These are phyloP conservation scores for Pseudogymnoascus sp. DNA, from an alignment of 2,329 filamentous ascomycete genomes.

Conservation along the genomic window DNA sequence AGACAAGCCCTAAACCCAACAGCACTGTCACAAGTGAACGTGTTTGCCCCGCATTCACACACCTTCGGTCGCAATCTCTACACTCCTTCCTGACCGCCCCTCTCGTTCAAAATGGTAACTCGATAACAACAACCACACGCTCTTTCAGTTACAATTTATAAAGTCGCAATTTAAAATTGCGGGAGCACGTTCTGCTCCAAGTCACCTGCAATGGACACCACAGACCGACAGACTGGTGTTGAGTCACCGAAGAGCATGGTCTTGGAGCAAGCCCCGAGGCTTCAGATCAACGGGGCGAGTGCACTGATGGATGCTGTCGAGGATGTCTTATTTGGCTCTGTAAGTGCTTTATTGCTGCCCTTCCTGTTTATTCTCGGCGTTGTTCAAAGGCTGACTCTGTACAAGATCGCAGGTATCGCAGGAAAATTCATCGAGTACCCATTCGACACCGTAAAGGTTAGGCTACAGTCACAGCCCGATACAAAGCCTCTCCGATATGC, in stretches of 20 bases:
- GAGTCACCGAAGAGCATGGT: constrained; percentile 7
- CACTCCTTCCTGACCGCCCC: constrained; percentile 19
- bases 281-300: constrained; percentile 9
- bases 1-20: background rate
- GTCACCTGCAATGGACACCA: constrained; percentile 5
- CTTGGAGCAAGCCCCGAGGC: constrained; percentile 8
- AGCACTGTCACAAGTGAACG: background rate
- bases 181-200: constrained; percentile 2
- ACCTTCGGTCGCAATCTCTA: constrained; percentile 13
- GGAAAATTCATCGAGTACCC: constrained; percentile 98
- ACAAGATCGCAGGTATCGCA: constrained; percentile 69
- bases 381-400: constrained; percentile 3
- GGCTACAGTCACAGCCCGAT: constrained; percentile 90
- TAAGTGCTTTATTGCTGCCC: constrained; percentile 35
- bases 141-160: background rate
- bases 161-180: background rate
- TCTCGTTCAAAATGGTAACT: constrained; percentile 22
- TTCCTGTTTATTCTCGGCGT: background rate
- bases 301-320: constrained; percentile 57
- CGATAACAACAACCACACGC: constrained; percentile 22
- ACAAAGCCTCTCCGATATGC: constrained; percentile 72
- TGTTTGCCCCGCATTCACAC: background rate
- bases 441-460: constrained; percentile 97
- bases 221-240: background rate
- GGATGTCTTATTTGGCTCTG: constrained; percentile 82